A percentile compares a stretch with the other conserved stretches of the same genome.
Conservation (phyloP, 768 basidiomycete species). For the Tulasnella sp. region DNA sequence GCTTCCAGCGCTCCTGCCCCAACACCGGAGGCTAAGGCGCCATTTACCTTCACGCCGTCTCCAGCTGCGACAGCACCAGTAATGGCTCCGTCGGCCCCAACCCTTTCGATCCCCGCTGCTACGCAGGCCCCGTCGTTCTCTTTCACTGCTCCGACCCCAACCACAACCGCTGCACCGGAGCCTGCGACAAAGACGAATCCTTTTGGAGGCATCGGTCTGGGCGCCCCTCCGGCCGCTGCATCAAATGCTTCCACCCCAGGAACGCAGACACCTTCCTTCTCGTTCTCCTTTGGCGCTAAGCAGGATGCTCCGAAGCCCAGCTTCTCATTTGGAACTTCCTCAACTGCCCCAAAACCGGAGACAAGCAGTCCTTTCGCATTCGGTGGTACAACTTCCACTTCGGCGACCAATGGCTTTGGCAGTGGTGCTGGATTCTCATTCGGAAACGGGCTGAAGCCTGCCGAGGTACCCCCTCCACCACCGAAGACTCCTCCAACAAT, state of each 20-base stretch:
- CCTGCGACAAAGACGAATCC: constrained; percentile 14
- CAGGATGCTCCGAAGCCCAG: background rate
- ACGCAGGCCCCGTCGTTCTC: constrained; percentile 1
- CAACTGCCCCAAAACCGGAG: constrained; percentile 1
- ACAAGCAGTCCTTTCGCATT: constrained; percentile 16
- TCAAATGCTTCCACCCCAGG: background rate
- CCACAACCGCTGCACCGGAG: background rate
- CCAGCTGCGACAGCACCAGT: background rate
- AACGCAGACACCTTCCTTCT: constrained; percentile 12
- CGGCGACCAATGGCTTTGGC: background rate
- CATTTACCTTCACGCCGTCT: background rate
- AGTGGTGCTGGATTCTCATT: constrained; percentile 3
- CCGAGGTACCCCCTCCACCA: background rate
- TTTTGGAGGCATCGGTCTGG: constrained; percentile 13
- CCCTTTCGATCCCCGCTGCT: background rate
- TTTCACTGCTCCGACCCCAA: constrained; percentile 6
- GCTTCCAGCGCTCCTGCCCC: background rate
- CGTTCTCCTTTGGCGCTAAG: constrained; percentile 13
- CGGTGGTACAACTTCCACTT: background rate
- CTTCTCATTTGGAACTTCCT: background rate
- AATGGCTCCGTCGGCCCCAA: background rate
- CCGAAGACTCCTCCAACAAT: constrained; percentile 11
- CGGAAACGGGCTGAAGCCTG: background rate
- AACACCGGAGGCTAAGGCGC: background rate
- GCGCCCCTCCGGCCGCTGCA: background rate